phyloP scores from a whole-genome alignment of 2,329 filamentous ascomycete species.

The Alternaria burnsii region DNA sequence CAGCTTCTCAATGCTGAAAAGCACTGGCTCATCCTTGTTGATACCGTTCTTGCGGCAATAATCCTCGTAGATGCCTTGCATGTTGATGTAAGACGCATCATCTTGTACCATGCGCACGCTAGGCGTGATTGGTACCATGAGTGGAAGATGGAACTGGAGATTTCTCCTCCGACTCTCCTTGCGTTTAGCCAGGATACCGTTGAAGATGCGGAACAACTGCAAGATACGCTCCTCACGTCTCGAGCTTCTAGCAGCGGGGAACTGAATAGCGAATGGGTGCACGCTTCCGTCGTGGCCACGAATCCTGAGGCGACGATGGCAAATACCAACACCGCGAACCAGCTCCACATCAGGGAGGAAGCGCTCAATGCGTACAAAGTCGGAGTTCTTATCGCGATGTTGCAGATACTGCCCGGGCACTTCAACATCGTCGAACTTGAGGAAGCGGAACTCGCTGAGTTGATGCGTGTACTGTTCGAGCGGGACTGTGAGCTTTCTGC shows the following conservation, averaged over 20 bases:
- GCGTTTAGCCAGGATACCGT: slow-evolving; percentile 86
- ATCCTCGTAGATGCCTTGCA: slow-evolving; percentile 96
- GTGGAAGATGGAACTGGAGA: slow-evolving; percentile 91
- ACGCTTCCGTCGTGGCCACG: slow-evolving; percentile 96
- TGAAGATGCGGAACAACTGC: slow-evolving; percentile 97
- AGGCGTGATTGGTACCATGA: slow-evolving; percentile 94
- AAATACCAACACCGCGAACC: slow-evolving; percentile 87
- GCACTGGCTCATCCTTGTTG: slow-evolving; percentile 92
- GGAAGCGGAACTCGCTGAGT: slow-evolving; percentile 94
- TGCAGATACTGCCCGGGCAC: slow-evolving; percentile 96
- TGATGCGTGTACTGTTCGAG: slow-evolving; percentile 89
- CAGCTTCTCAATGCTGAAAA: slow-evolving; percentile 96
- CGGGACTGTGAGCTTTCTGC: slow-evolving; percentile 74
- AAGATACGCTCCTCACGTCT: slow-evolving; percentile 93
- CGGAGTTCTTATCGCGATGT: slow-evolving; percentile 98
- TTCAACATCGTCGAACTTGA: slow-evolving; percentile 98
- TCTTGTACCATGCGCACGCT: slow-evolving; percentile 96
- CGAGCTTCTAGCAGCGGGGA: slow-evolving; percentile 91
- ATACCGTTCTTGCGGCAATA: slow-evolving; percentile 87
- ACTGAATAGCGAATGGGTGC: slow-evolving; percentile 96
- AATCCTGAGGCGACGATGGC: slow-evolving; percentile 92
- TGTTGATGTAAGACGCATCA: slow-evolving; percentile 89
- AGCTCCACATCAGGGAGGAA: slow-evolving; percentile 96
- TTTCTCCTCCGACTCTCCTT: slow-evolving; percentile 96
- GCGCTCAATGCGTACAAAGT: slow-evolving; percentile 96